phyloP scores from a whole-genome alignment of 208 protist species.

The Trichomonas vaginalis region DNA sequence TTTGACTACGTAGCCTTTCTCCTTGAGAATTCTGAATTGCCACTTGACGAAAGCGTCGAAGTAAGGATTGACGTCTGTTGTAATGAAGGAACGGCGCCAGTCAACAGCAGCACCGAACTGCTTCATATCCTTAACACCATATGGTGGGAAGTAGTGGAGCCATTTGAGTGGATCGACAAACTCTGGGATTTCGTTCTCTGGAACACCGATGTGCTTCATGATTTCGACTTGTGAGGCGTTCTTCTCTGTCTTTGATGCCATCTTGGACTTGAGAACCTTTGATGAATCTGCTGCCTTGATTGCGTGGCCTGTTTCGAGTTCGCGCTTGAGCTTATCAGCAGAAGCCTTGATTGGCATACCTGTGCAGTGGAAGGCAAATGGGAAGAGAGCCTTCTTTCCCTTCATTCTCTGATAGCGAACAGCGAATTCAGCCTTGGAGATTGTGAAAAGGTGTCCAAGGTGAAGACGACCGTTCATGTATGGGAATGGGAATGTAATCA shows the following conservation, averaged over 20 bases:
- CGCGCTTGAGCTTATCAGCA: constrained; percentile 78
- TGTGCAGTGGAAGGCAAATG: constrained; percentile 99
- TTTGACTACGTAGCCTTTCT: constrained; percentile 43
- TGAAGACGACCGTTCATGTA: constrained; percentile 71
- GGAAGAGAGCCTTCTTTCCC: constrained; percentile 86
- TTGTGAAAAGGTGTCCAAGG: constrained; percentile 94
- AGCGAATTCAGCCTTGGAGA: constrained; percentile 96
- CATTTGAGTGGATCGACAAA: constrained; percentile 91
- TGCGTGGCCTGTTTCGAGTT: neutral
- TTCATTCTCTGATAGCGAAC: constrained; percentile 77
- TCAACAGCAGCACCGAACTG: constrained; percentile 76
- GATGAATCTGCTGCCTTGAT: neutral
- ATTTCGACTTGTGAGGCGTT: constrained; percentile 71
- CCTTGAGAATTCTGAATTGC: constrained; percentile 59
- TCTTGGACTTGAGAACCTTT: neutral
- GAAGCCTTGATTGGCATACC: constrained; percentile 97
- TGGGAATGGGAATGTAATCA: constrained; percentile 18
- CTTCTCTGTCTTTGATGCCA: neutral
- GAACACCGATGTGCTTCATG: constrained; percentile 76
- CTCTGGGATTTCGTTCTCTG: constrained; percentile 76
- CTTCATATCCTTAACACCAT: constrained; percentile 75
- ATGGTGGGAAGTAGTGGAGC: constrained; percentile 92
- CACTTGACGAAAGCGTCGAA: constrained; percentile 97
- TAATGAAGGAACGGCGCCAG: constrained; percentile 97
- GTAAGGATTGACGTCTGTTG: constrained; percentile 92